Conservation (phyloP, 192 early-diverging fungal genomes). For the Backusella macrospora region DNA sequence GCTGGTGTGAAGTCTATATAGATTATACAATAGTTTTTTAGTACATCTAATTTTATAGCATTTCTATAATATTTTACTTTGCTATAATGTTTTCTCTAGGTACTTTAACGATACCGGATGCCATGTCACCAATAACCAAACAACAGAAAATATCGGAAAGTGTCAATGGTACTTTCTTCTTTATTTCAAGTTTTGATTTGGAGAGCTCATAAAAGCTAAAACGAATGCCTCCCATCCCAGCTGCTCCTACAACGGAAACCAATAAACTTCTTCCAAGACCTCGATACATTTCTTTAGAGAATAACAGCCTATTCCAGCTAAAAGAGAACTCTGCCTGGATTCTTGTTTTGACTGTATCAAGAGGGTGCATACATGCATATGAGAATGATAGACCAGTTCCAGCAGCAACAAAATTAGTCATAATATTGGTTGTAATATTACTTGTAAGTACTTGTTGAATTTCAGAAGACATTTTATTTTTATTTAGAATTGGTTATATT, state of each 20-base stretch:
- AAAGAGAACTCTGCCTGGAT: constrained; percentile 59
- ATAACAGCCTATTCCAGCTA: constrained; percentile 46
- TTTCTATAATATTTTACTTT: constrained; percentile 16
- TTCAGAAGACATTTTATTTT: neutral
- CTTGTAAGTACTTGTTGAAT: neutral
- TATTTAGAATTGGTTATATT: no score
- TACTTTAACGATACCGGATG: constrained; percentile 75
- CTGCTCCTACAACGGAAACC: constrained; percentile 67
- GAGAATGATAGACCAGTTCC: constrained; percentile 62
- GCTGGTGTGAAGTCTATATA: constrained; percentile 60
- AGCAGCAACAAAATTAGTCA: constrained; percentile 66
- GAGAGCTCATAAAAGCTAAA: constrained; percentile 69
- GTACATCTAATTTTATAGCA: neutral
- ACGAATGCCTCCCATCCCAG: constrained; percentile 70
- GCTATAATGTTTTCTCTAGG: constrained; percentile 78
- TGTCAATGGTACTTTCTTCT: constrained; percentile 37
- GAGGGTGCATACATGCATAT: constrained; percentile 75
- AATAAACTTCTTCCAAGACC: constrained; percentile 62
- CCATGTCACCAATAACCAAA: constrained; percentile 68
- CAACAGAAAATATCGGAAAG: constrained; percentile 65
- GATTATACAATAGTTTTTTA: neutral
- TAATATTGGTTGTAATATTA: neutral
- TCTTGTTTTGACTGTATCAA: constrained; percentile 74
- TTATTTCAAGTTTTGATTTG: constrained; percentile 54
- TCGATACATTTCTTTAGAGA: constrained; percentile 50